phyloP scores from a whole-genome alignment of 495 filamentous ascomycete genomes.

The Bombardia bombarda region DNA sequence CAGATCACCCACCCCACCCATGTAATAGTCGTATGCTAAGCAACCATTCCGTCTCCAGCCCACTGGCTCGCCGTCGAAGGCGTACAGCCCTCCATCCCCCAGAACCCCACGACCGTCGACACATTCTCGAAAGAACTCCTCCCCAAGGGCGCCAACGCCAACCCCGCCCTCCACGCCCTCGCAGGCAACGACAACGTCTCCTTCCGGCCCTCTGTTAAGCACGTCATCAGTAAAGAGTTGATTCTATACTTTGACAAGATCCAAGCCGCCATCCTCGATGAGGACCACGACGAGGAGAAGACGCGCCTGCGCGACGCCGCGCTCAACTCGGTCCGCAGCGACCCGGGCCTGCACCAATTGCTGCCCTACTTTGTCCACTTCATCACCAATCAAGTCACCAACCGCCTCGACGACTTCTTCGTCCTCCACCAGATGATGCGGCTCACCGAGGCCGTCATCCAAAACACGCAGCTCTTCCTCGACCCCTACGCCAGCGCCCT shows the following conservation, averaged over 20 bases:
- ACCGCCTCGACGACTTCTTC: conserved; percentile 78
- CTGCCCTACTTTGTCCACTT: conserved; percentile 94
- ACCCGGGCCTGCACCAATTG: conserved; percentile 89
- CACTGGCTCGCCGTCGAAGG: conserved; percentile 97
- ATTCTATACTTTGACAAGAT: conserved; percentile 97
- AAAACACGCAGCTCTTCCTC: conserved; percentile 73
- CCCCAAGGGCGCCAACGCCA: conserved; percentile 81
- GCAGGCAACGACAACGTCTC: conserved; percentile 73
- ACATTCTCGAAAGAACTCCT: conserved; percentile 70
- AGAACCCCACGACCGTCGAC: conserved; percentile 85
- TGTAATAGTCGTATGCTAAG: not conserved
- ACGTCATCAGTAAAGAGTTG: conserved; percentile 88
- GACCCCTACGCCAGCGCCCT: conserved; percentile 86
- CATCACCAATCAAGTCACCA: conserved; percentile 88
- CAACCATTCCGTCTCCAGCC: conserved; percentile 37
- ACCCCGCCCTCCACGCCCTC: conserved; percentile 71
- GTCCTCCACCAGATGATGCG: conserved; percentile 85
- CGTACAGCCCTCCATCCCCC: conserved; percentile 88
- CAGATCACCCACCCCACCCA: not conserved
- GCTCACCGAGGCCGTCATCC: conserved; percentile 71
- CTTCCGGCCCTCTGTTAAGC: conserved; percentile 87
- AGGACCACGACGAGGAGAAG: conserved; percentile 64
- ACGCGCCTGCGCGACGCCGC: conserved; percentile 69
- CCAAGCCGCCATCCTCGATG: conserved; percentile 75
- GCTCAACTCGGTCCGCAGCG: conserved; percentile 68